These are phyloP conservation scores for Penicillium sp. DNA, from an alignment of 2,329 filamentous ascomycete species.

Conservation along the genomic window DNA sequence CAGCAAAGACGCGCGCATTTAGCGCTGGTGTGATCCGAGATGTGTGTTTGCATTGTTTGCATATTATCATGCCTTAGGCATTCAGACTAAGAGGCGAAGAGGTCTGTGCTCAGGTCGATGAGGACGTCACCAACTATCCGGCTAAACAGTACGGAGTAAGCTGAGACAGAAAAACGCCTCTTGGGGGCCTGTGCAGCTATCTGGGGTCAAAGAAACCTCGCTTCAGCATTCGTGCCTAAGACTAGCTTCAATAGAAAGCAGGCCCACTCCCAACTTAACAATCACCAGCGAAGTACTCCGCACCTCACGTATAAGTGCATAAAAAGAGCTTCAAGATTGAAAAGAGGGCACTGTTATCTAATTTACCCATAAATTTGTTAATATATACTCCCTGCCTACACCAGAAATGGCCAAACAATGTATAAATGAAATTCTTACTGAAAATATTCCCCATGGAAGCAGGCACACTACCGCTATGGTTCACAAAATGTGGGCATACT, in stretches of 20 bases:
- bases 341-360: not conserved
- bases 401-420: not conserved
- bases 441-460: not conserved
- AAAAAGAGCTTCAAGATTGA: not conserved
- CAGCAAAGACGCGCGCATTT: slow-evolving; percentile 12
- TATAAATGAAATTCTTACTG: too few relatives aligned
- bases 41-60: not conserved
- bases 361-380: not conserved
- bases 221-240: not conserved
- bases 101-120: not conserved
- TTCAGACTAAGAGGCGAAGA: not conserved
- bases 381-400: too few relatives aligned
- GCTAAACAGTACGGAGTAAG: not conserved
- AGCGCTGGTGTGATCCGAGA: slow-evolving; percentile 5
- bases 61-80: not conserved
- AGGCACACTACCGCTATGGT: not conserved
- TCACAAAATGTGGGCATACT: not conserved
- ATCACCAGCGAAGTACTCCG: not conserved
- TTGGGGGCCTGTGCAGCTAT: not conserved
- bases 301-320: not conserved
- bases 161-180: not conserved
- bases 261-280: not conserved
- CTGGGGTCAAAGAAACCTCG: not conserved
- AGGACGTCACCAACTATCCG: not conserved
- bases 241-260: not conserved